Conservation (phyloP, 768 basidiomycete genomes). For the Glaciozyma martinii region DNA sequence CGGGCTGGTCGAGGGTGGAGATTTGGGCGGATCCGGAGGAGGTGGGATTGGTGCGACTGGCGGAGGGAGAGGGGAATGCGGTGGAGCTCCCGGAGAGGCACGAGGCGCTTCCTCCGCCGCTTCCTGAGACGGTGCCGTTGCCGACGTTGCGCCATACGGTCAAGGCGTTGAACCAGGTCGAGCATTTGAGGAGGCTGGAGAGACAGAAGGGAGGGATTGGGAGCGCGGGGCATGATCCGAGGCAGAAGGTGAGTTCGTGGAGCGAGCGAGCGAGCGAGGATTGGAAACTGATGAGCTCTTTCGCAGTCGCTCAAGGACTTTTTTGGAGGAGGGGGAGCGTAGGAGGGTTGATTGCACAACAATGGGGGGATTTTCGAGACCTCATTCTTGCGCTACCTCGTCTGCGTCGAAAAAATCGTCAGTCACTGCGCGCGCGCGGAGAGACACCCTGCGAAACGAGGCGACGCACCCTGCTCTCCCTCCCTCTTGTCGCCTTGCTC, state of each 20-base stretch:
- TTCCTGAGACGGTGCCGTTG: slow-evolving; percentile 4
- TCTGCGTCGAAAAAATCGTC: background rate
- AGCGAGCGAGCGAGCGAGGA: too few relatives aligned
- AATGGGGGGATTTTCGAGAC: background rate
- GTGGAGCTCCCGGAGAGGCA: slow-evolving; percentile 18
- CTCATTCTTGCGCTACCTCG: background rate
- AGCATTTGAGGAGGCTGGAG: slow-evolving; percentile 40
- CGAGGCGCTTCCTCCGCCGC: slow-evolving; percentile 5
- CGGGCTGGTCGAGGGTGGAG: slow-evolving; percentile 30
- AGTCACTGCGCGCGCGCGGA: too few relatives aligned
- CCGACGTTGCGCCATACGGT: slow-evolving; percentile 13
- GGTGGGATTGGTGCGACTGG: background rate
- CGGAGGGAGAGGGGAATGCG: slow-evolving; percentile 10
- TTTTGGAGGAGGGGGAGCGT: slow-evolving; percentile 38
- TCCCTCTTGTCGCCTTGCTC: too few relatives aligned
- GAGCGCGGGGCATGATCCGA: slow-evolving; percentile 39
- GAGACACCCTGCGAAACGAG: background rate
- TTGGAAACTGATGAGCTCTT: too few relatives aligned
- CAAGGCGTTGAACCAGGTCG: slow-evolving; percentile 38
- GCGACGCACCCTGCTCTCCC: background rate
- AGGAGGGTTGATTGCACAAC: background rate
- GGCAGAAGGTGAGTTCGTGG: slow-evolving; percentile 36
- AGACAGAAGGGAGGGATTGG: slow-evolving; percentile 43
- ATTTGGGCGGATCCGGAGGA: background rate
- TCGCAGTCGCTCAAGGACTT: slow-evolving; percentile 37